Percentiles rank a stretch among this genome's conserved stretches.
These are phyloP conservation scores for Piedraia hortae DNA, from an alignment of 2,329 filamentous ascomycete species.

Conservation along the genomic window DNA sequence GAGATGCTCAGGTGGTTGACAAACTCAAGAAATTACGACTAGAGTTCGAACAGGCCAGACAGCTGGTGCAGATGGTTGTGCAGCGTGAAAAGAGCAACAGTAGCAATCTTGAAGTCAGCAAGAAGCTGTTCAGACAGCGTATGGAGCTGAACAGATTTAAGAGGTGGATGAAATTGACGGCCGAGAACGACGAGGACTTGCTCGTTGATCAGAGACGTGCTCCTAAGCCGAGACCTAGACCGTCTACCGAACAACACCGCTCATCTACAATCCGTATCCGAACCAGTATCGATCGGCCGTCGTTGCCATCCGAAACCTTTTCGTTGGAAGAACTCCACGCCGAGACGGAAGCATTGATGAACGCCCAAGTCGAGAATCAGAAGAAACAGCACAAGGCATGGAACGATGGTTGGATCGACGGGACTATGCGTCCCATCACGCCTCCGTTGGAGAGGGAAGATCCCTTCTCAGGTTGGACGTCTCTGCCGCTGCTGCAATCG, in stretches of 20 bases:
- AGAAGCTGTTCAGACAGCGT: constrained; percentile 58
- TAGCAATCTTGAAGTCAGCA: constrained; percentile 48
- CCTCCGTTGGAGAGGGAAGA: constrained; percentile 34
- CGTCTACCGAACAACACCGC: constrained; percentile 29
- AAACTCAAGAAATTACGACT: constrained; percentile 76
- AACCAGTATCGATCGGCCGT: constrained; percentile 34
- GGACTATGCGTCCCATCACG: constrained; percentile 61
- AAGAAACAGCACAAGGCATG: constrained; percentile 70
- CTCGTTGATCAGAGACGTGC: constrained; percentile 51
- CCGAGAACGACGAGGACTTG: constrained; percentile 77
- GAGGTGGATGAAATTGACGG: constrained; percentile 70
- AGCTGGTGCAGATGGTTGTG: constrained; percentile 49
- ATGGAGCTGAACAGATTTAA: no score
- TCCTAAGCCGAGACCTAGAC: constrained; percentile 25
- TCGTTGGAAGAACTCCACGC: constrained; percentile 49
- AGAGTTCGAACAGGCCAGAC: constrained; percentile 70
- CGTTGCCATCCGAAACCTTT: no score
- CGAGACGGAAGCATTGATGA: constrained; percentile 58
- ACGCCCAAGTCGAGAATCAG: constrained; percentile 60
- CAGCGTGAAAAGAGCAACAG: constrained; percentile 57
- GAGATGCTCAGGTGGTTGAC: constrained; percentile 81
- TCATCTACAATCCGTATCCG: constrained; percentile 23
- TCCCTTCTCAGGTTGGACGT: constrained; percentile 7
- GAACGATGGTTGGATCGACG: constrained; percentile 73
- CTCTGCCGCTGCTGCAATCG: constrained; percentile 7